These are phyloP conservation scores for Microcos paniculata DNA, from an alignment of 345 rosid species.

Conservation along the genomic window DNA sequence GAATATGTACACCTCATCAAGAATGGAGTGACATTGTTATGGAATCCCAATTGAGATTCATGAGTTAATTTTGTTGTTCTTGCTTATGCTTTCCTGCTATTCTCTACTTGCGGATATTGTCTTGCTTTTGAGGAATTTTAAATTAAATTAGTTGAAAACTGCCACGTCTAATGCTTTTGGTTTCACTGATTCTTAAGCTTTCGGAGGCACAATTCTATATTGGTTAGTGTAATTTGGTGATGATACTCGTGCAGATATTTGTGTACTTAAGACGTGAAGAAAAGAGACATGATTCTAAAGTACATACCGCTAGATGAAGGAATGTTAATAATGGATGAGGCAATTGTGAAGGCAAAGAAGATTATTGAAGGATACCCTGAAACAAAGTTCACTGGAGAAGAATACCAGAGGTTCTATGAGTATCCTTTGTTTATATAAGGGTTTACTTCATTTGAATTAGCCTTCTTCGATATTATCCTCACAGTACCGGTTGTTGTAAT, in stretches of 20 bases:
- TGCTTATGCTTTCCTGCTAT: neutral
- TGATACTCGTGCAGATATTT: conserved; percentile 10
- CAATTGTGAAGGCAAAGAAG: conserved; percentile 27
- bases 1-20: neutral
- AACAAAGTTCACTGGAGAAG: conserved; percentile 27
- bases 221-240: neutral
- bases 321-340: conserved; percentile 26
- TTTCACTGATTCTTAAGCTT: neutral
- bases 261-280: neutral
- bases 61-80: neutral
- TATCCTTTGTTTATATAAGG: conserved; percentile 21
- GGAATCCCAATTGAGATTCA: neutral
- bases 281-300: conserved; percentile 18
- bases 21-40: neutral
- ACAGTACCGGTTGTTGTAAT: neutral
- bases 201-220: neutral
- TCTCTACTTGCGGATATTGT: neutral
- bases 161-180: neutral
- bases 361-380: conserved; percentile 30
- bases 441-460: conserved; percentile 8
- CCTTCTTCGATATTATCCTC: neutral
- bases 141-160: neutral
- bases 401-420: conserved; percentile 24
- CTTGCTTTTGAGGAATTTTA: neutral
- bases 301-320: conserved; percentile 23